These are phyloP conservation scores for Trebouxia sp. DNA, from an alignment of 139 green algal species.

Conservation along the genomic window DNA sequence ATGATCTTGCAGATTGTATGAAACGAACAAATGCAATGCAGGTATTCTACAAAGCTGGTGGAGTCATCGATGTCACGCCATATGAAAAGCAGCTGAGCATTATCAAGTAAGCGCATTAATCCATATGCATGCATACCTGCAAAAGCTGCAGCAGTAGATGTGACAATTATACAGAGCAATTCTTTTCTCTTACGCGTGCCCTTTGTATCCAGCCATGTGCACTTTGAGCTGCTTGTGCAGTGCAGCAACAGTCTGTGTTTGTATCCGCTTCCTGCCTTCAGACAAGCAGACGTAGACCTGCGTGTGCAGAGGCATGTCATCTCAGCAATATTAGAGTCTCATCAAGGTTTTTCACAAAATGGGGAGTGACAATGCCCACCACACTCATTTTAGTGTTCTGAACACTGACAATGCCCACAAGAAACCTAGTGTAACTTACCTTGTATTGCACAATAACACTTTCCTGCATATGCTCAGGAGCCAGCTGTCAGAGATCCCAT, in stretches of 20 bases:
- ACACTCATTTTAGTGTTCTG: not conserved
- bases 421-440: not conserved
- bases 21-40: constrained; percentile 27
- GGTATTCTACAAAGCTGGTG: constrained; percentile 82
- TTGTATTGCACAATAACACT: not conserved
- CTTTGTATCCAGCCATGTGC: too few species aligned
- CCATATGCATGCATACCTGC: too few species aligned
- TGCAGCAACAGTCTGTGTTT: too few species aligned
- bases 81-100: constrained; percentile 75
- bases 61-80: constrained; percentile 43
- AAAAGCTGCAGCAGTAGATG: too few species aligned
- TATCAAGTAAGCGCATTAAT: constrained; percentile 56
- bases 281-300: too few species aligned
- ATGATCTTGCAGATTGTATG: not conserved
- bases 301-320: too few species aligned
- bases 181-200: too few species aligned
- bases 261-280: too few species aligned
- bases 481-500: constrained; percentile 46
- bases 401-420: not conserved
- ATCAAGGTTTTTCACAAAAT: not conserved
- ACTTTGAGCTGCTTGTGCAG: too few species aligned
- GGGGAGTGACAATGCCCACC: not conserved
- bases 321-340: too few species aligned
- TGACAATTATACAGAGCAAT: too few species aligned
- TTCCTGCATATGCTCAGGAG: not conserved